Evolutionary conservation across 352 stramenopile genomes (phyloP), one percentile per base, ranked within the genome.

Genomic region (Phytophthora quininea): DNA sequence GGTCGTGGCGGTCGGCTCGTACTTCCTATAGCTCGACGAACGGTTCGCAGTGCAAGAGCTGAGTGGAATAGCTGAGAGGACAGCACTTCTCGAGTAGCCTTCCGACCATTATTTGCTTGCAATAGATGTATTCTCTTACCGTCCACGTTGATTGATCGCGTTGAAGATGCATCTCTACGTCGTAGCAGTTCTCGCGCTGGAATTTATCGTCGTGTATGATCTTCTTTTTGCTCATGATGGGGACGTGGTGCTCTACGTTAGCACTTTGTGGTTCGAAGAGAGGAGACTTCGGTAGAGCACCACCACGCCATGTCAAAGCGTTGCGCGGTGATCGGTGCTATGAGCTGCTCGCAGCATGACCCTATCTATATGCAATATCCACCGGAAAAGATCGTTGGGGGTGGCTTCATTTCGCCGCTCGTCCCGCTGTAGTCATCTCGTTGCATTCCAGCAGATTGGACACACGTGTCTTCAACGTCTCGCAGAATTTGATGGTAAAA

Each of bases 1-100:
- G 3, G 53, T 66, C 12, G 46, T 74, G 9, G 67, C 67, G 4
- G 42, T 62, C 2, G 65, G 46, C 32, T 57, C 67, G 15, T 74
- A 74, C 56, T 71, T 74, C 56, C 55, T 74, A 56, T 74, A 74
- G 67, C 62, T 45, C 58, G 54, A 52, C 45, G 3, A 8, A n/a
- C 38, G 19, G 15, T 29, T 49, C 29, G 43, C 9, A 9, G 19
- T 49, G 14, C 43, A 49, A 24, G 3, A 62, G 14, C 31, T 27
- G 9, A 19, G 35, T 52, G 45, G 5, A 29, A 14, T 43, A 6
- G 15, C 27, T 35, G 24, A 27, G 3, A 24, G 30, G 24, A 9
- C 58, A 54, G 42, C 35, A 32, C 2, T 47, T 31, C 38, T 46
- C n/a, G 59, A 68, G 53, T 56, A 67, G 51, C 46, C 56, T 48